Percentiles rank a stretch among this genome's conserved stretches.
phyloP scores from a whole-genome alignment of 106 monocot genomes.

The Platanthera guangdongensis region DNA sequence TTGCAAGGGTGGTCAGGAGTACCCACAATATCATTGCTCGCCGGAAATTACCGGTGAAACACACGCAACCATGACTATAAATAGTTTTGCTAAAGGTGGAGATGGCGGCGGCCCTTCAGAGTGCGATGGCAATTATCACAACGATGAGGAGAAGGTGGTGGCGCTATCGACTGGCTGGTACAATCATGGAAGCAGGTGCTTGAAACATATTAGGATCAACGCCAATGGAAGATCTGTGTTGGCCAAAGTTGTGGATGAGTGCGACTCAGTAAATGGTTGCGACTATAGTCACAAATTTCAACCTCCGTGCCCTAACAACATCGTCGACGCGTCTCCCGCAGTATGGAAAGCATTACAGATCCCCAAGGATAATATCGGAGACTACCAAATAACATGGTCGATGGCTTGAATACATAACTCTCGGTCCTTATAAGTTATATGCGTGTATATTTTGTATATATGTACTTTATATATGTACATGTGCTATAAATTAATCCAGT shows the following conservation, averaged over 20 bases:
- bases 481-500: no score
- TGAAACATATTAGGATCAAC: conserved; percentile 13
- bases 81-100: conserved; percentile 23
- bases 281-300: conserved; percentile 19
- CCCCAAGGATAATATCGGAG: background rate
- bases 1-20: conserved; percentile 11
- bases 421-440: no score
- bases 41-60: conserved; percentile 21
- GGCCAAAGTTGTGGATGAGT: conserved; percentile 44
- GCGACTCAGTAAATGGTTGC: conserved; percentile 34
- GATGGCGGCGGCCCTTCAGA: conserved; percentile 30
- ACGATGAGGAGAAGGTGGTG: conserved; percentile 24
- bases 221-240: conserved; percentile 26
- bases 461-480: no score
- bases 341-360: conserved; percentile 36
- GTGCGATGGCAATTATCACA: conserved; percentile 27
- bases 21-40: conserved; percentile 32
- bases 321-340: conserved; percentile 26
- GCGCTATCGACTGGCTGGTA: conserved; percentile 33
- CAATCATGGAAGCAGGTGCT: conserved; percentile 24
- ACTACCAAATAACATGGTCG: conserved; percentile 15
- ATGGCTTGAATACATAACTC: background rate
- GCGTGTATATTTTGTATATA: no score
- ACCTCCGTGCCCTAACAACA: conserved; percentile 30
- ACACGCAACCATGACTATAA: conserved; percentile 14